phyloP scores from a whole-genome alignment of 129 eudicot genomes.

The Helichrysum umbraculigerum region DNA sequence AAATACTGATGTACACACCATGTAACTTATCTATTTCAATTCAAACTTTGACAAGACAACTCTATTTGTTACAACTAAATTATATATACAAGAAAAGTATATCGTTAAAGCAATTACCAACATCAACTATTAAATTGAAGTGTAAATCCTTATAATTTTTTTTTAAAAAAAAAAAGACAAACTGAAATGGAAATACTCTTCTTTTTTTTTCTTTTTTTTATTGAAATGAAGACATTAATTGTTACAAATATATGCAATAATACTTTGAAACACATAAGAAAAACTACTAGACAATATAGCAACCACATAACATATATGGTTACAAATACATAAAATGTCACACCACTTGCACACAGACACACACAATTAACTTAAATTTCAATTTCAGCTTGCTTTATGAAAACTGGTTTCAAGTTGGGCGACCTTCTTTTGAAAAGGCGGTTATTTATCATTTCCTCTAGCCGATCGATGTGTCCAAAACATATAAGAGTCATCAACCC shows the following conservation, averaged over 20 bases:
- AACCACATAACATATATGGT: background rate
- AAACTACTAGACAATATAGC: background rate
- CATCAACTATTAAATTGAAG: background rate
- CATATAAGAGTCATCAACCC: conserved; percentile 30
- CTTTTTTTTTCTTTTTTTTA: no score
- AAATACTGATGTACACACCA: no score
- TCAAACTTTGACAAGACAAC: no score
- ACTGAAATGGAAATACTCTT: background rate
- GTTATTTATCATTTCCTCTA: background rate
- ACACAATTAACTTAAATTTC: background rate
- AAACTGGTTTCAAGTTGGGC: background rate
- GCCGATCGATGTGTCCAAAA: conserved; percentile 18
- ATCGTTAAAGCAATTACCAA: background rate
- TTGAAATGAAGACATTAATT: background rate
- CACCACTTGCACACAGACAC: background rate
- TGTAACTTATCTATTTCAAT: no score
- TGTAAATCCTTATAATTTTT: background rate
- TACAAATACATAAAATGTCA: background rate
- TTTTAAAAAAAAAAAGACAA: background rate
- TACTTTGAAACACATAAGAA: background rate
- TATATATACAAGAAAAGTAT: no score
- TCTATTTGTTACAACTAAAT: no score
- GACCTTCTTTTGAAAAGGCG: no score
- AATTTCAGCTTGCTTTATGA: conserved; percentile 6
- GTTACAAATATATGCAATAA: background rate